These are phyloP conservation scores for Colletotrichum sublineola DNA, from an alignment of 2,329 filamentous ascomycete species.

Conservation along the genomic window DNA sequence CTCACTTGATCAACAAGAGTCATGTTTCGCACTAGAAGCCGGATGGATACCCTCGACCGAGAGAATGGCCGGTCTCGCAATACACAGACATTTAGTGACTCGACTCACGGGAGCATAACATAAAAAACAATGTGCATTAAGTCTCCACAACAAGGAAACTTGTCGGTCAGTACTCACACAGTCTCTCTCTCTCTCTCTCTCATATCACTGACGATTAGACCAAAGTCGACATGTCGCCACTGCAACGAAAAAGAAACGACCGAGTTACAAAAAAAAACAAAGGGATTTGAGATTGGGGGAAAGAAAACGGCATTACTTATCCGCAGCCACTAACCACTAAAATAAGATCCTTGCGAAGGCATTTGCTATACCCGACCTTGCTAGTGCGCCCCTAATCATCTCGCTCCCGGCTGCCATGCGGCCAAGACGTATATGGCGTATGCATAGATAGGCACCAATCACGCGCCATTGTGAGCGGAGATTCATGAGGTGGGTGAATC, in stretches of 20 bases:
- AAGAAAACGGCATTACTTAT: slow-evolving; percentile 32
- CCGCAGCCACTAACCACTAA: slow-evolving; percentile 36
- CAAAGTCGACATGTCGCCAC: slow-evolving; percentile 18
- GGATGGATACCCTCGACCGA: background rate
- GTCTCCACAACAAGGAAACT: too few species aligned
- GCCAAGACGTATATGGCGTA: slow-evolving; percentile 6
- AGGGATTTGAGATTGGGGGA: slow-evolving; percentile 1
- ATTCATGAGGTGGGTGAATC: background rate
- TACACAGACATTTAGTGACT: background rate
- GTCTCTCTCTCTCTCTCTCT: background rate
- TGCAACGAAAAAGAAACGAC: slow-evolving; percentile 25
- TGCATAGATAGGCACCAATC: background rate
- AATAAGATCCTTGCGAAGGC: slow-evolving; percentile 30
- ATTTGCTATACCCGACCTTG: slow-evolving; percentile 18
- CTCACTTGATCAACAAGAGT: slow-evolving; percentile 23
- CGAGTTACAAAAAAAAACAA: background rate
- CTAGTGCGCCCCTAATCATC: slow-evolving; percentile 25
- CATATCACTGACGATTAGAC: background rate
- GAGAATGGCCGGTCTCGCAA: background rate
- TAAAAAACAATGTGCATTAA: background rate
- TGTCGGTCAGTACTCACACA: background rate
- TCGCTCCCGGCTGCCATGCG: slow-evolving; percentile 29
- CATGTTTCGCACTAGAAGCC: slow-evolving; percentile 20
- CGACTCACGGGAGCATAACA: background rate
- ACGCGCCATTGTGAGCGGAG: background rate